phyloP scores from a whole-genome alignment of 495 filamentous ascomycete species.

The Penicillium tannophilum region DNA sequence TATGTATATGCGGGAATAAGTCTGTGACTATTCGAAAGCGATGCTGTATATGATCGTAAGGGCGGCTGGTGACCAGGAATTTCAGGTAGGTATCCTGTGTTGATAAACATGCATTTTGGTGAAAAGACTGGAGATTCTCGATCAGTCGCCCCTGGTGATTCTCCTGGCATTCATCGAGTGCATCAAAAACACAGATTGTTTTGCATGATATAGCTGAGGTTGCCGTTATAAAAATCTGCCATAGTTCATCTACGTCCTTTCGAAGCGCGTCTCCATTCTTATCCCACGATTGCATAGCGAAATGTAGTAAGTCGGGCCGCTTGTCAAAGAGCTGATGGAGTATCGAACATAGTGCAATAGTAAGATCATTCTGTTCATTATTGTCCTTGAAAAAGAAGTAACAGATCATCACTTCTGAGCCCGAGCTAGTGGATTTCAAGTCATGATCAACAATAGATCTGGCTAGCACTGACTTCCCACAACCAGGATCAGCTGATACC shows the following conservation, averaged over 20 bases:
- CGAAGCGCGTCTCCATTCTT: constrained; percentile 27
- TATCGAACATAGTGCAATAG: constrained; percentile 37
- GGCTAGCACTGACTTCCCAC: constrained; percentile 48
- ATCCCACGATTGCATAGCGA: constrained; percentile 28
- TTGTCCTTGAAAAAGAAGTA: constrained; percentile 53
- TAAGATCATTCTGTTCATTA: constrained; percentile 34
- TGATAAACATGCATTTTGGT: neutral
- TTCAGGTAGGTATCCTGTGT: constrained; percentile 28
- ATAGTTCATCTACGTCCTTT: constrained; percentile 29
- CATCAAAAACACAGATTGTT: constrained; percentile 44
- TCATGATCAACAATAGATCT: constrained; percentile 36
- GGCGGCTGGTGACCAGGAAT: constrained; percentile 48
- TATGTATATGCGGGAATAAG: constrained; percentile 28
- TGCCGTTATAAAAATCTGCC: constrained; percentile 31
- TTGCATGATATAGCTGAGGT: constrained; percentile 20
- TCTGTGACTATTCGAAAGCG: constrained; percentile 22
- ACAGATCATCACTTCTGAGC: constrained; percentile 25
- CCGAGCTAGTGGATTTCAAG: constrained; percentile 4
- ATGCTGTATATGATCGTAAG: constrained; percentile 38
- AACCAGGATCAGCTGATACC: constrained; percentile 48
- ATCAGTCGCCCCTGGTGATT: constrained; percentile 23
- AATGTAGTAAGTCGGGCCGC: constrained; percentile 25
- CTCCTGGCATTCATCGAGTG: constrained; percentile 43
- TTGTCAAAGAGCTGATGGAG: constrained; percentile 43
- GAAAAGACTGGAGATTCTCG: constrained; percentile 20